Conservation (phyloP, 257 asterid species). For the Ajuga chamaepitys region DNA sequence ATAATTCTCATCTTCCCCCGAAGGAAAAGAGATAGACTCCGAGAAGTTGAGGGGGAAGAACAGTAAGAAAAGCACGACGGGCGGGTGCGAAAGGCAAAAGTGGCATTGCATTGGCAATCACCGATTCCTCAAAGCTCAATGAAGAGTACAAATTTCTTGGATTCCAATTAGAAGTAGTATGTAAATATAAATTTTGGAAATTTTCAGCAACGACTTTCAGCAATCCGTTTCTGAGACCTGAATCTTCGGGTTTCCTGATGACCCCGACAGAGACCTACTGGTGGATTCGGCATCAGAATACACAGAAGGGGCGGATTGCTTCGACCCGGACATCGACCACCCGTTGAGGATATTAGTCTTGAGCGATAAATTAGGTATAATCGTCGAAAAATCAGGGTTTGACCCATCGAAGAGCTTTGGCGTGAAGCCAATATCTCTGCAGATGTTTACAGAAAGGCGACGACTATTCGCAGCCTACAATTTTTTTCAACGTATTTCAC, state of each 20-base stretch:
- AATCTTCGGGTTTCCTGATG: slow-evolving; percentile 4
- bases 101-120: slow-evolving; percentile 61
- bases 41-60: slow-evolving; percentile 73
- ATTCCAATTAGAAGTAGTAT: slow-evolving; percentile 47
- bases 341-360: slow-evolving; percentile 55
- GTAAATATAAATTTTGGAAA: slow-evolving; percentile 40
- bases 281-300: slow-evolving; percentile 37
- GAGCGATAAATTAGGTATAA: slow-evolving; percentile 69
- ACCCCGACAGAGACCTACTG: slow-evolving; percentile 27
- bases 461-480: too few species aligned
- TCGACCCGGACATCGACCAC: slow-evolving; percentile 53
- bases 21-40: slow-evolving; percentile 29
- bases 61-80: slow-evolving; percentile 68
- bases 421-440: slow-evolving; percentile 40
- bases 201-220: slow-evolving; percentile 34
- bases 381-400: slow-evolving; percentile 50
- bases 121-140: slow-evolving; percentile 87
- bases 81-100: slow-evolving; percentile 60
- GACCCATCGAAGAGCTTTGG: slow-evolving; percentile 65
- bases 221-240: slow-evolving; percentile 44
- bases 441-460: slow-evolving; percentile 49
- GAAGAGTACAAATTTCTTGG: slow-evolving; percentile 34
- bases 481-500: too few species aligned
- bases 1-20: too few species aligned
- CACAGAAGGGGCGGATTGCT: slow-evolving; percentile 39